These are phyloP conservation scores for Neostapfia colusana DNA, from an alignment of 176 grass and related monocot species.

Conservation along the genomic window DNA sequence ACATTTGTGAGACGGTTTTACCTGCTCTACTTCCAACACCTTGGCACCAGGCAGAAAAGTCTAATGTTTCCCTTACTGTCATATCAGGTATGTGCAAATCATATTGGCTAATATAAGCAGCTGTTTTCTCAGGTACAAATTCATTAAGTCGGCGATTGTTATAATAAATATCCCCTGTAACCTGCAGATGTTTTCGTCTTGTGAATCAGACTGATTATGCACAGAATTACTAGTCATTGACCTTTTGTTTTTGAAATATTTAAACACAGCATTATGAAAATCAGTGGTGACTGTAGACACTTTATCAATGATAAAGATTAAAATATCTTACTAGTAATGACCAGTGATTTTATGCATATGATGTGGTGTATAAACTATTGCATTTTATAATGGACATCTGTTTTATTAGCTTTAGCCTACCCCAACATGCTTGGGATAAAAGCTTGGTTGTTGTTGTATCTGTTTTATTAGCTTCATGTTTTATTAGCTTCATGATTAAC, in stretches of 20 bases:
- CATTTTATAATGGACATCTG: not conserved
- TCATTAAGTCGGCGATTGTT: conserved; percentile 50
- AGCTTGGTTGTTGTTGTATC: no score
- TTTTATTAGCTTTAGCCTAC: not conserved
- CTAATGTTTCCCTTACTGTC: conserved; percentile 64
- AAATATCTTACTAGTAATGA: not conserved
- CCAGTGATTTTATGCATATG: not conserved
- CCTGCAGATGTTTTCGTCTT: conserved; percentile 4
- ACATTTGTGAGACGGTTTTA: conserved; percentile 5
- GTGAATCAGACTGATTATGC: not conserved
- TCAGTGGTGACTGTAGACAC: not conserved
- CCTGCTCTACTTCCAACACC: conserved; percentile 61
- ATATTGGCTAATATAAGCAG: conserved; percentile 69
- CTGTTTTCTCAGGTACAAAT: conserved; percentile 62
- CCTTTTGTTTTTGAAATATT: not conserved
- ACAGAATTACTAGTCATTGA: not conserved
- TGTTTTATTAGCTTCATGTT: no score
- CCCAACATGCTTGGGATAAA: no score
- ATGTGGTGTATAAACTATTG: not conserved
- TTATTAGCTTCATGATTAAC: not conserved
- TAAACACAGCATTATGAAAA: not conserved
- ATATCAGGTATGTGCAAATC: conserved; percentile 66
- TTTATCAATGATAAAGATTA: not conserved
- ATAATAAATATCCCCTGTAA: conserved; percentile 50
- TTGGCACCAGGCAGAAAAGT: conserved; percentile 69